These are phyloP conservation scores for Elsinoe australis DNA, from an alignment of 2,329 filamentous ascomycete genomes.

Conservation along the genomic window DNA sequence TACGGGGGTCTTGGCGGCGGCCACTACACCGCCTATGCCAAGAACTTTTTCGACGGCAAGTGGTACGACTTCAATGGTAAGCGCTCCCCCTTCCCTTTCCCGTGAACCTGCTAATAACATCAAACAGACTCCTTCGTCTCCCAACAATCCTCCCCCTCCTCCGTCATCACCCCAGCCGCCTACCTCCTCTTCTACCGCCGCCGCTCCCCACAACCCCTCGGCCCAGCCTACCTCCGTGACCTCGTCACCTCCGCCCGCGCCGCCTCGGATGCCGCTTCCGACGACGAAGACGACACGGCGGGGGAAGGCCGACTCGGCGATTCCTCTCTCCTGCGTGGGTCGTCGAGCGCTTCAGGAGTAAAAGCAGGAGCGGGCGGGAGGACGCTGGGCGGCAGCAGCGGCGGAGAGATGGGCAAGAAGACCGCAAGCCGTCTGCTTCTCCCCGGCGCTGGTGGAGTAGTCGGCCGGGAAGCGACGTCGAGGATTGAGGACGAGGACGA, in stretches of 20 bases:
- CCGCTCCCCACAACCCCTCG: slow-evolving; percentile 66
- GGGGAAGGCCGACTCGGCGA: slow-evolving; percentile 87
- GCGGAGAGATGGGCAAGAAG: background rate
- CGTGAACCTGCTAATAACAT: slow-evolving; percentile 36
- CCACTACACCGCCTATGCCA: slow-evolving; percentile 91
- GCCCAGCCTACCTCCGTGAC: slow-evolving; percentile 65
- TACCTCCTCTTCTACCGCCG: slow-evolving; percentile 96
- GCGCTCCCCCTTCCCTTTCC: slow-evolving; percentile 27
- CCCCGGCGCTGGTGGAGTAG: slow-evolving; percentile 32
- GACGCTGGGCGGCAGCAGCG: slow-evolving; percentile 17
- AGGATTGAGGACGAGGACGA: slow-evolving; percentile 4
- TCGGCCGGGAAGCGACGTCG: no score
- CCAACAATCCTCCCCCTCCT: slow-evolving; percentile 53
- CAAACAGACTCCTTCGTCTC: slow-evolving; percentile 64
- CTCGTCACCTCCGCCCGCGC: slow-evolving; percentile 59
- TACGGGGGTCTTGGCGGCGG: slow-evolving; percentile 88
- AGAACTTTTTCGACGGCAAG: slow-evolving; percentile 78
- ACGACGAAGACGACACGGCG: slow-evolving; percentile 42
- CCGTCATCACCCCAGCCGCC: slow-evolving; percentile 65
- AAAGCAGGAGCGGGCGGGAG: slow-evolving; percentile 64
- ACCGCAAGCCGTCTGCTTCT: slow-evolving; percentile 19
- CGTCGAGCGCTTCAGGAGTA: slow-evolving; percentile 78
- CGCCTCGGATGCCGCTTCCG: slow-evolving; percentile 34
- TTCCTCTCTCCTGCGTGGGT: slow-evolving; percentile 82
- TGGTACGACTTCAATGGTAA: slow-evolving; percentile 98